Evolutionary conservation across 495 filamentous ascomycete species (phyloP), one percentile per base, ranked within the genome.

Genomic region (Jackrogersella multiformis): DNA sequence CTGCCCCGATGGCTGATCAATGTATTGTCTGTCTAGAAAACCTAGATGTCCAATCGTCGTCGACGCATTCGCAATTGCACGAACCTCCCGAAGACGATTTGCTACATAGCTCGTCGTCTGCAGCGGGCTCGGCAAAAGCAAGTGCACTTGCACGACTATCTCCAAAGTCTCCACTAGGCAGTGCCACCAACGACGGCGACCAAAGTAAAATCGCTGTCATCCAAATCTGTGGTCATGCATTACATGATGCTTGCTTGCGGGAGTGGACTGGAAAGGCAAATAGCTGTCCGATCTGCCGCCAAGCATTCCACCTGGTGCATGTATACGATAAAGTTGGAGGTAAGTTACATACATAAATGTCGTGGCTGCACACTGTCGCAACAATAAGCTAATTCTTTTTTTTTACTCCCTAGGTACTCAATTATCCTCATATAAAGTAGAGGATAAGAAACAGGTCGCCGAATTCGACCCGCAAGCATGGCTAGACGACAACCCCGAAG

Each of bases 11-110:
- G 93, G 91, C 91, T 81, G 93, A 96, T 78, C 92, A 92, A 72
- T 97, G 93, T 83, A 97, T 96, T 81, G 91, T 97, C 77, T 97
- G 94, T 87, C 86, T 97, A 78, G 92, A 94, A 79, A 89, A 91
- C 81, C 88, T 97, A 80, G 90, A 88, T 79, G 73, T 74, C 49
- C 73, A 76, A 73, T 69, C 53, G 46, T 45, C 72, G 52, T 66
- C 68, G 52, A 63, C 70, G 41, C 67, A 42, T 39, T 59, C 71
- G 41, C 71, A 64, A 55, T 61, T 69, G 55, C 64, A 59, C 12
- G 41, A 46, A 35, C 28, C 56, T 35, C 44, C 49, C n/a, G 64
- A 59, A n/a, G 56, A 41, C 18, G 66, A 46, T 28, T n/a, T 26
- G 44, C 39, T 44, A 42, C 41, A 56, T 42, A 49, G 48, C 41